Evolutionary conservation across 2,329 filamentous ascomycete species (phyloP).

Genomic region (Penicillium verrucosum): DNA sequence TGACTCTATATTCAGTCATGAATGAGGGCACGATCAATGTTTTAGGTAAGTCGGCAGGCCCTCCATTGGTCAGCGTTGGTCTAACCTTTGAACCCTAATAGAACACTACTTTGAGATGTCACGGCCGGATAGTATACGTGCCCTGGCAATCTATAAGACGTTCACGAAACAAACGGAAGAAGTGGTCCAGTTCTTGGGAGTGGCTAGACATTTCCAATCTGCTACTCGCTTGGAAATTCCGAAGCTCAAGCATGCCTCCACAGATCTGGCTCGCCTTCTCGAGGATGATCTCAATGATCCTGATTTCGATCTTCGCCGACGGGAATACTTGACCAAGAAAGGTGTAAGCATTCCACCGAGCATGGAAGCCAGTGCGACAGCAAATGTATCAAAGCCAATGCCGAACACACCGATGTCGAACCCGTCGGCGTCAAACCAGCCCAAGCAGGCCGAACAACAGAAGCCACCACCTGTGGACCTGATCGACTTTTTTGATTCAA

Average conservation of each 20-base stretch:
- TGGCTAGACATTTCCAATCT: conserved; percentile 86
- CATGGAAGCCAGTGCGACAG: conserved; percentile 46
- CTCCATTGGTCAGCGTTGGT: neutral
- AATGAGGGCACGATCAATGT: conserved; percentile 98
- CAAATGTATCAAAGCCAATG: conserved; percentile 20
- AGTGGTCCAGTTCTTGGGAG: conserved; percentile 83
- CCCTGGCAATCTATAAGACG: conserved; percentile 84
- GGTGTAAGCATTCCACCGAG: conserved; percentile 55
- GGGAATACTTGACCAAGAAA: conserved; percentile 87
- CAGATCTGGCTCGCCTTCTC: conserved; percentile 81
- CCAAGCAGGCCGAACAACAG: conserved; percentile 31
- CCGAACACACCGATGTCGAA: conserved; percentile 13
- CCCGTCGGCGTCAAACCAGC: conserved; percentile 19
- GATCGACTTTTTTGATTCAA: conserved; percentile 93
- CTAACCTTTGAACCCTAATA: conserved; percentile 36
- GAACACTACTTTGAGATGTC: conserved; percentile 99
- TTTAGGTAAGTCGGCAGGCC: conserved; percentile 60
- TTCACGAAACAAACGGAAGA: conserved; percentile 91
- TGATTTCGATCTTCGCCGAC: conserved; percentile 89
- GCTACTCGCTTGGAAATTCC: conserved; percentile 91
- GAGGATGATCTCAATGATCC: conserved; percentile 93
- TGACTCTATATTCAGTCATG: conserved; percentile 88
- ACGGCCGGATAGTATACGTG: conserved; percentile 84
- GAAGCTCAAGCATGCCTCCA: conserved; percentile 94
- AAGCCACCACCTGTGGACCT: conserved; percentile 60